Evolutionary conservation across 768 basidiomycete species (phyloP), one percentile per base, ranked within the genome.

Genomic region (Rhizopogon vesiculosus): DNA sequence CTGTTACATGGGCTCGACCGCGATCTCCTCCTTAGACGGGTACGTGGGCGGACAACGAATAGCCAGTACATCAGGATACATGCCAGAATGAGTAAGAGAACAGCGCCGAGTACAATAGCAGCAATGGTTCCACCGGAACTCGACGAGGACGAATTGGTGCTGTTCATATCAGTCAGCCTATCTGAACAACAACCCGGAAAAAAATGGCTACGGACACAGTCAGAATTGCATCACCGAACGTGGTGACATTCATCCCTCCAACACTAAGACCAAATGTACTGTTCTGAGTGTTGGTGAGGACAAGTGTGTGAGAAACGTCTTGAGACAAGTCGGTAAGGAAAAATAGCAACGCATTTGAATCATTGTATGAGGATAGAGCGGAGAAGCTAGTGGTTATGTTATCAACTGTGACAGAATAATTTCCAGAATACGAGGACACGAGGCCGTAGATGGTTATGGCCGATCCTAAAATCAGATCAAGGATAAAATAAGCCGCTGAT

Each of bases 251-350:
- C 58, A 88, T 75, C 39, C 83, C 81, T 38, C 72, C 77, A 7
- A 79, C 70, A 10, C 69, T 69, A 35, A 86, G 45, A 3, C 78
- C 75, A 22, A 91, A 66, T 12, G 77, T 76, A 1, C 73, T 65
- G 41, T 81, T 79, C 56, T 81, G 80, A 39, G 74, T 72, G 65
- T 92, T 91, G 29, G 69, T 69, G 40, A 92, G 70, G 12, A 74
- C 64, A 22, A 92, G 63, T 3, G 72, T 63, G 64, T 92, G 88
- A 13, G 61, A 52, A 7, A 59, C 33, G 50, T 68, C 70, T 13
- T 79, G 73, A 60, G 89, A 74, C 44, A 92, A 76, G 16, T 81
- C 82, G 18, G 82, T 81, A 40, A 80, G 76, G 61, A 78, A 85
- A 65, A 84, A 91, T 10, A 92, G 74, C 4, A 89, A 72, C 10